Evolutionary conservation across 331 rosid species (phyloP), one percentile per base, ranked within the genome.

Genomic region (Pyracantha coccinea): DNA sequence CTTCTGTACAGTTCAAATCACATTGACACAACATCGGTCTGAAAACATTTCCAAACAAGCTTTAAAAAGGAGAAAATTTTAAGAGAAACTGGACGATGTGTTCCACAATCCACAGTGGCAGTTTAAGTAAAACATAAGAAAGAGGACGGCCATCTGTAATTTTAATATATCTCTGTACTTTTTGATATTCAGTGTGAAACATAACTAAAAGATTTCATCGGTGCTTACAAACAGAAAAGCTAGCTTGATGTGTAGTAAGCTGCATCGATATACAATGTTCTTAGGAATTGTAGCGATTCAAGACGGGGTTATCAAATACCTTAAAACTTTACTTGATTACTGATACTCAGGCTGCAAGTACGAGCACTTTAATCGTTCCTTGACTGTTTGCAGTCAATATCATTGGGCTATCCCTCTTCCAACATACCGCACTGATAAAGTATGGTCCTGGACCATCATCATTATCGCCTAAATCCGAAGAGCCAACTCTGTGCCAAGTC

Each of bases 401-500:
- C 55, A 71, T 58, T 2, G 78, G 75, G 70, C 84, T 81, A 58
- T 28, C 68, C 68, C 24, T 62, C 68, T 62, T 81, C 84, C 84
- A 81, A 66, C 81, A 81, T 29, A 71, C 71, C 8, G 84, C 81
- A 67, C 84, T 81, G 59, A 81, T 76, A 2, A 76, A 81, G 32
- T 55, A 25, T 24, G 84, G 66, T 24, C 78, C 80, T 23, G 74
- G 65, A 53, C 66, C 53, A 13, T 45, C 78, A 0, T 54, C 84
- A 21, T 62, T 80, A 2, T 66, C 70, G 6, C 68, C 35, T 47
- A n/a, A 25, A 8, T 71, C 66, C 1, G 78, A 66, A 4, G 84
- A 76, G 11, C 20, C 65, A 31, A 80, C 64, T 47, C 68, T 76
- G 24, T 71, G 68, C 28, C 71, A 17, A 31, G 81, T 69, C 84